Base-by-base conservation (phyloP, 768 basidiomycete genomes). In the Rossbeevera mucosa region DNA sequence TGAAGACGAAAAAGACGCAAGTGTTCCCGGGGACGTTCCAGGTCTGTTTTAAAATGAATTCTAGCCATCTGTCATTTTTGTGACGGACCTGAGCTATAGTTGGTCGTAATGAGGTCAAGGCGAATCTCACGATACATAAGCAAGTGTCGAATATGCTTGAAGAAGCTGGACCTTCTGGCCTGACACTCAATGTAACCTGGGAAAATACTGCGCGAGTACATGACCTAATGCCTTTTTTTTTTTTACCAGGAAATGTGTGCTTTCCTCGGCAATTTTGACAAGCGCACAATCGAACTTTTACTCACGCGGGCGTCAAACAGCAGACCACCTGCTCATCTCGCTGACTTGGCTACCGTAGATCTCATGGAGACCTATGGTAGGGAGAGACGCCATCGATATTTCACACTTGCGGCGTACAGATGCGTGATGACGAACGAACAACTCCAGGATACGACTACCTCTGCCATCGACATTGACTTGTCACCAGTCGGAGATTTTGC, bases 331-430 rank as follows among this genome's bases (percentile, higher is more conserved):
- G 54, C 79, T 5, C 90, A 92, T 66, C 78, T 94, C 13, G 74
- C 74, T 47, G 88, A 93, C 65, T 73, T 89, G 36, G 78, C 82
- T 24, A 79, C 91, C 46, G 78, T 79, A 20, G 80, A 83, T 31
- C 67, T 90, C 25, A 85, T 86, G 78, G 94, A 96, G 70, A 90
- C 82, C 1, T 76, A 78, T 56, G 91, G 91, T 5, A 82, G 92
- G 30, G 91, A 97, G 71, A 85, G 92, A 25, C 86, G 91, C 21
- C 82, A 91, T 65, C 79, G 91, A 56, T 91, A 91, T 64, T 94
- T 82, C 72, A 89, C 90, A 0, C 66, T 86, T 41, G 76, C 79
- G 2, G 80, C 83, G 26, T 95, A 89, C 68, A 78, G 74, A 26
- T 66, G 73, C 26, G 73, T 91, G 28, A 78, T 92, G 44, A 70